These are phyloP conservation scores for Nakaseomyces glabratus DNA, from an alignment of 1,139 yeast genomes.

Conservation along the genomic window DNA sequence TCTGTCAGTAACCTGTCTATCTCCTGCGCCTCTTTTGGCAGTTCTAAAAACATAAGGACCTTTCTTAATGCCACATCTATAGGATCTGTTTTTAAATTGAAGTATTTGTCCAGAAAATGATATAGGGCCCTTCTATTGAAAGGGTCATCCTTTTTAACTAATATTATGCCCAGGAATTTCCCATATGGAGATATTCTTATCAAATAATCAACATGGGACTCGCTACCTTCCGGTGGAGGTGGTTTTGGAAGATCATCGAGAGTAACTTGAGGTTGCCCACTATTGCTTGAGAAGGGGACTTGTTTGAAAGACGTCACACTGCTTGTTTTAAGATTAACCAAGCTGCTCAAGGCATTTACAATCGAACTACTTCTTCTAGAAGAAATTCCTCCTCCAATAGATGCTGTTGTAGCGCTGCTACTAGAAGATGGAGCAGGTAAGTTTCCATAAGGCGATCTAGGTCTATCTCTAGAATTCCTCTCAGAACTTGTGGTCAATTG, in stretches of 20 bases:
- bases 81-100: conserved; percentile 45
- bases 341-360: conserved; percentile 32
- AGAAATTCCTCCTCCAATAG: conserved; percentile 17
- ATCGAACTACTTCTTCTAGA: conserved; percentile 32
- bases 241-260: conserved; percentile 22
- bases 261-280: conserved; percentile 9
- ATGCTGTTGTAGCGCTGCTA: conserved; percentile 8
- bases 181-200: conserved; percentile 32
- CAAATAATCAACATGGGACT: conserved; percentile 34
- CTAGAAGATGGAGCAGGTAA: conserved; percentile 7
- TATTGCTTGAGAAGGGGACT: conserved; percentile 5
- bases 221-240: conserved; percentile 31
- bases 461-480: conserved; percentile 5
- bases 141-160: conserved; percentile 33
- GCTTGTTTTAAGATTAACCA: conserved; percentile 30
- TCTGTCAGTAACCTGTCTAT: conserved; percentile 54
- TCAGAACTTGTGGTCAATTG: conserved; percentile 1
- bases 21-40: conserved; percentile 65
- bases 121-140: conserved; percentile 35
- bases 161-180: conserved; percentile 33
- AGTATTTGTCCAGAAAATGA: conserved; percentile 33
- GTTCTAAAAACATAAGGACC: conserved; percentile 44
- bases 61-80: conserved; percentile 54
- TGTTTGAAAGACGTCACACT: conserved; percentile 18
- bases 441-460: conserved; percentile 5